Conservation (phyloP, 2,329 filamentous ascomycete species). For the Pyrenochaeta sp. region DNA sequence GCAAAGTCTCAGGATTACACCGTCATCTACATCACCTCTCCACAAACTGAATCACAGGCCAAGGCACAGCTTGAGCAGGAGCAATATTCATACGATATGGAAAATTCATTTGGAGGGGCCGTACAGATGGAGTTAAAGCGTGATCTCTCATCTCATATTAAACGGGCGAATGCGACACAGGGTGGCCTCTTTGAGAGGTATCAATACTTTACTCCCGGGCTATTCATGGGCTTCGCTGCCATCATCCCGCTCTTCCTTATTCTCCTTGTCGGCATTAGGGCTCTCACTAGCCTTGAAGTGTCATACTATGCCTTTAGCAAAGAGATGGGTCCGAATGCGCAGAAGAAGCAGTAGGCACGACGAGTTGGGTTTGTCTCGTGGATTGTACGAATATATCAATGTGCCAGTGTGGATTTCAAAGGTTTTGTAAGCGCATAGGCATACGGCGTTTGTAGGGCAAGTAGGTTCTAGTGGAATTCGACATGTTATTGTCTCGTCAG, state of each 20-base stretch:
- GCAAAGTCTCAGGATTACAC: conserved; percentile 68
- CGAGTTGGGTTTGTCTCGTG: background rate
- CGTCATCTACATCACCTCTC: conserved; percentile 76
- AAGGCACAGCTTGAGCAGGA: conserved; percentile 29
- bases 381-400: conserved; percentile 3
- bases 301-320: conserved; percentile 96
- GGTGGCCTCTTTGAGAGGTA: conserved; percentile 83
- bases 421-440: conserved; percentile 22
- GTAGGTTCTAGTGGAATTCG: background rate
- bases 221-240: conserved; percentile 86
- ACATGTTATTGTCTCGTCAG: background rate
- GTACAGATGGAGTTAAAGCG: conserved; percentile 80
- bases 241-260: conserved; percentile 77
- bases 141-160: conserved; percentile 54
- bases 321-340: conserved; percentile 87
- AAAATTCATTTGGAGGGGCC: conserved; percentile 67
- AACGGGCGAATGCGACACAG: conserved; percentile 31
- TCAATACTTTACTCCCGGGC: conserved; percentile 88
- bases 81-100: conserved; percentile 66
- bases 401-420: conserved; percentile 17
- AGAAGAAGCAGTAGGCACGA: conserved; percentile 73
- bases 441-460: conserved; percentile 20
- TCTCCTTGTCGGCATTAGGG: conserved; percentile 78
- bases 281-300: conserved; percentile 82
- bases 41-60: conserved; percentile 49